Base-by-base conservation (phyloP, 768 basidiomycete species). In the Lactarius deliciosus region DNA sequence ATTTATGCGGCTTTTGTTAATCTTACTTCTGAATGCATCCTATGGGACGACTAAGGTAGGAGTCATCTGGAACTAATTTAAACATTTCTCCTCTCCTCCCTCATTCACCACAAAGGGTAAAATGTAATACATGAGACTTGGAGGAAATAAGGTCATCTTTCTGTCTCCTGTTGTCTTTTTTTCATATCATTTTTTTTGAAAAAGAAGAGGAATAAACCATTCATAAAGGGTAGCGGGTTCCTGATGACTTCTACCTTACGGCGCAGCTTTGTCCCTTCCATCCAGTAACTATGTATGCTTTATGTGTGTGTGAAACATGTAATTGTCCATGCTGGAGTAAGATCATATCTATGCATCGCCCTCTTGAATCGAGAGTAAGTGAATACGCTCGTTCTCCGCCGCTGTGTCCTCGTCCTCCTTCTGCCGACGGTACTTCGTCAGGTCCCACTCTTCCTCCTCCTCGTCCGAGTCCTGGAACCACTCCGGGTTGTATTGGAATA, bases 401-500 rank as follows among this genome's bases (percentile, higher is more conserved):
- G 76, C 81, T 15, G 80, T 57, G 72, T 88, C 86, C 65, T 85
- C 86, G 64, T 83, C 84, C 71, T 88, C 85, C 73, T 86, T 80
- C 75, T 86, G 76, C 55, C 79, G 80, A 70, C 88, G 82, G 76
- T 89, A 91, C 70, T 83, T 81, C 22, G 76, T 72, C 30, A 83
- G 60, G 68, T 84, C 83, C 80, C 80, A 84, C 15, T 81, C 82
- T 9, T 81, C 82, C 28, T 79, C 81, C 22, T 73, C 81, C 3
- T 80, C 86, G 32, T 84, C 85, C 60, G 89, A 84, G 72, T 94
- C 94, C 70, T 88, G 85, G 80, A 94, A 95, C 91, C 92, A 94
- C 72, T 94, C 92, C 20, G 94, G 91, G 77, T 96, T 95, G 86
- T 92, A 96, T 79, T 92, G 89, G 85, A 97, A 96, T 90, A 99